phyloP scores from a whole-genome alignment of 202 grass and related monocot genomes.

The Setaria viridis region DNA sequence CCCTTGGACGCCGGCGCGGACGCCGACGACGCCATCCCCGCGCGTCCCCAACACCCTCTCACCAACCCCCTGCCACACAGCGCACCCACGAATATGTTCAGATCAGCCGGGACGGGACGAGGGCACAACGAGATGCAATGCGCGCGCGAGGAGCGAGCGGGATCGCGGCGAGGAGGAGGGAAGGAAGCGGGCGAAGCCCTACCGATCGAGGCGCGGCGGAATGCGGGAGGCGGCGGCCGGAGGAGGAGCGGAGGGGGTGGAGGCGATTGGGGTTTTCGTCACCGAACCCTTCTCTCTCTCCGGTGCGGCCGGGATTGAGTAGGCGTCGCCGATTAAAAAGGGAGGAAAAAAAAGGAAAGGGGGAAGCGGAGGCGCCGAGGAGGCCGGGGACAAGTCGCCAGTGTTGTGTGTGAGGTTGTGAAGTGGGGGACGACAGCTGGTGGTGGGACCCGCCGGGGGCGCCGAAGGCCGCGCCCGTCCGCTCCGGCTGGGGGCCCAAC shows the following conservation, averaged over 20 bases:
- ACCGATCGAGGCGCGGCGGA: conserved; percentile 23
- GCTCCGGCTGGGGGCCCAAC: background rate
- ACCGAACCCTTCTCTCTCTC: conserved; percentile 38
- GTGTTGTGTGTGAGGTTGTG: background rate
- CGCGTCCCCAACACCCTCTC: background rate
- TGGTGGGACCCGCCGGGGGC: background rate
- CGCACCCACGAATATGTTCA: conserved; percentile 14
- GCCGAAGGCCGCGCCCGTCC: conserved; percentile 2
- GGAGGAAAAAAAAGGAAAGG: background rate
- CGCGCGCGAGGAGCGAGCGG: background rate
- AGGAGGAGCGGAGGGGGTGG: background rate
- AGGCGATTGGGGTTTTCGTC: conserved; percentile 29
- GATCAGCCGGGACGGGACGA: background rate
- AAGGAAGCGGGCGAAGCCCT: background rate
- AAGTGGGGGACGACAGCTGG: conserved; percentile 37
- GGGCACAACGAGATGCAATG: conserved; percentile 18
- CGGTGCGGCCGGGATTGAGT: conserved; percentile 23
- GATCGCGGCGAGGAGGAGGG: background rate
- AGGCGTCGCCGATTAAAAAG: conserved; percentile 12
- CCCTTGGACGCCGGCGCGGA: conserved; percentile 22
- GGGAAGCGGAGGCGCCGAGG: conserved; percentile 40
- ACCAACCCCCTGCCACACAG: conserved; percentile 28
- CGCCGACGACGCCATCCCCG: conserved; percentile 27
- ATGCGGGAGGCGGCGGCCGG: conserved; percentile 25
- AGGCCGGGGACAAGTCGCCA: conserved; percentile 9